Percentiles rank a stretch among this genome's conserved stretches.
These are phyloP conservation scores for Medakamo hakoo DNA, from an alignment of 139 green algal genomes.

Conservation along the genomic window DNA sequence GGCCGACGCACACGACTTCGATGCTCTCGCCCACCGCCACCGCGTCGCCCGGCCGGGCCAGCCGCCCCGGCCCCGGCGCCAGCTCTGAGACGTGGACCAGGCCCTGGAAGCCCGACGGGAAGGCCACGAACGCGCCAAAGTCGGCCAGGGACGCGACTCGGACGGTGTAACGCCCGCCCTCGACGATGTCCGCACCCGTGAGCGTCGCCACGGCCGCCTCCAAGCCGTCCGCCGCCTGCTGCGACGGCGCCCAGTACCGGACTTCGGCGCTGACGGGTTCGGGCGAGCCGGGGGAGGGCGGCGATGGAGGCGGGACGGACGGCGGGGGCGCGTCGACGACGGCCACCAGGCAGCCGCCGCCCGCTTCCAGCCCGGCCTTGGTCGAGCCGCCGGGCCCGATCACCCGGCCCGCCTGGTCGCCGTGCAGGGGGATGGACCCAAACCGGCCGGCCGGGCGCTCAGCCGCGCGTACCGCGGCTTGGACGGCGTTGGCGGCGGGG, in stretches of 20 bases:
- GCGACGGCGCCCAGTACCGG: neutral
- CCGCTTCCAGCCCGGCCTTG: neutral
- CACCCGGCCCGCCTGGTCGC: too few species aligned
- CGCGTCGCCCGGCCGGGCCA: neutral
- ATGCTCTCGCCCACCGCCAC: neutral
- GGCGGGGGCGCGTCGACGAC: neutral
- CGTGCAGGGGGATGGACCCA: too few species aligned
- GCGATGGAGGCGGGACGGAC: neutral
- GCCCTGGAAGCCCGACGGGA: neutral
- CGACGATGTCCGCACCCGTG: neutral
- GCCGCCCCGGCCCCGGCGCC: too few species aligned
- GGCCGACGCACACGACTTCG: neutral
- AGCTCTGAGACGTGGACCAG: neutral
- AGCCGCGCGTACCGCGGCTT: too few species aligned
- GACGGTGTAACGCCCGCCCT: neutral
- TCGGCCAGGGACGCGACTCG: neutral
- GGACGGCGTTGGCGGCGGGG: too few species aligned
- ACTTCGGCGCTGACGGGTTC: neutral
- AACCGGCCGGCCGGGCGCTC: too few species aligned
- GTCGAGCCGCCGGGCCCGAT: neutral
- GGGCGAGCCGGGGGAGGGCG: too few species aligned
- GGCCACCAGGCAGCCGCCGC: neutral
- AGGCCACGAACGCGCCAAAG: neutral
- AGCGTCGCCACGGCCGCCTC: neutral
- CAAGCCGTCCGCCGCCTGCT: neutral